Conservation (phyloP, 2,329 filamentous ascomycete species). For the Chaetothyriales sp. region DNA sequence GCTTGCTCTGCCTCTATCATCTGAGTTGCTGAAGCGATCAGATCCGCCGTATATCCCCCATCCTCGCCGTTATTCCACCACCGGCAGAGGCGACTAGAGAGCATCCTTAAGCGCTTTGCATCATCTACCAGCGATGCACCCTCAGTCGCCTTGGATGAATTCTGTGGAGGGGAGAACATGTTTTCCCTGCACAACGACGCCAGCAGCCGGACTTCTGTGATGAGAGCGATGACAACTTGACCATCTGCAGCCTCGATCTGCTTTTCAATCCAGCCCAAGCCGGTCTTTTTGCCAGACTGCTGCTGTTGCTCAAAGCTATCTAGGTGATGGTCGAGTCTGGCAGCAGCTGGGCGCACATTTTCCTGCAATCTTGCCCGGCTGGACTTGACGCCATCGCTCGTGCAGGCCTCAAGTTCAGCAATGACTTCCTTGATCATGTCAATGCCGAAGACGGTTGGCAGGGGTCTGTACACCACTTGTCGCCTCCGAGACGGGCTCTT, state of each 20-base stretch:
- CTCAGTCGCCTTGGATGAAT: not conserved
- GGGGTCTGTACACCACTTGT: not conserved
- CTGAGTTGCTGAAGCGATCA: not conserved
- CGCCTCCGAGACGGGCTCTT: not conserved
- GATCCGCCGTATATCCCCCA: not conserved
- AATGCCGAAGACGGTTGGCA: not conserved
- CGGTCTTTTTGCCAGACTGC: not conserved
- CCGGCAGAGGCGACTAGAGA: not conserved
- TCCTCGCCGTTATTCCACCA: not conserved
- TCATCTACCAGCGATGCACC: not conserved
- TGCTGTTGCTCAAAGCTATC: not conserved
- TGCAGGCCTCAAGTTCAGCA: not conserved
- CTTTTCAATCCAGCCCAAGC: not conserved
- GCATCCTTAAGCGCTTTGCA: not conserved
- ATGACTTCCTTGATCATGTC: not conserved
- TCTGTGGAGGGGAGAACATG: not conserved
- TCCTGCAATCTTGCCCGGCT: not conserved
- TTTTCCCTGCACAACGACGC: not conserved
- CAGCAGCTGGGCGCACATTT: not conserved
- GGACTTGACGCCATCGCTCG: not conserved
- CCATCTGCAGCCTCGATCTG: not conserved
- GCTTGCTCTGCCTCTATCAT: not conserved
- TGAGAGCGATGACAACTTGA: not conserved
- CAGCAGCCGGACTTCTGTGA: not conserved
- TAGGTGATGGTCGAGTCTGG: not conserved